phyloP scores from a whole-genome alignment of 176 grass and related monocot species.

The Pontederia crassipes region DNA sequence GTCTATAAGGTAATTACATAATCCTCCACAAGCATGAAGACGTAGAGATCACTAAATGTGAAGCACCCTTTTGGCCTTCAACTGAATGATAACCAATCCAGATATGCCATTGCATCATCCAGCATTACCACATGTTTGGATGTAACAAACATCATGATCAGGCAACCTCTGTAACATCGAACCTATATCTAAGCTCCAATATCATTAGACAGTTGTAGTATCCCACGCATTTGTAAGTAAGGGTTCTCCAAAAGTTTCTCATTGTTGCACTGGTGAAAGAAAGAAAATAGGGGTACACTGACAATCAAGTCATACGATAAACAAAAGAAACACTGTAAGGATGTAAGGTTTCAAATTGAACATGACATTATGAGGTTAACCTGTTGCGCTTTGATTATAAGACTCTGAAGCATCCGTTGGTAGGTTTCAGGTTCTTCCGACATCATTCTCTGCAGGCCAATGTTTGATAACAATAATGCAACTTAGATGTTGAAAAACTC shows the following conservation, averaged over 20 bases:
- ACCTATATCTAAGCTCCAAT: conserved; percentile 52
- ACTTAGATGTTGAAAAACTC: no score
- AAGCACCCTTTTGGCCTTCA: no score
- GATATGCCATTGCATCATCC: neutral
- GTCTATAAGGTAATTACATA: no score
- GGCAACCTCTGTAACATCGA: conserved; percentile 2
- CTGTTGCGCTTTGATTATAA: conserved; percentile 97
- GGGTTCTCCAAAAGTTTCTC: conserved; percentile 99
- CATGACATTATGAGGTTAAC: conserved; percentile 15
- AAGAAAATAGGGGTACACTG: conserved; percentile 9
- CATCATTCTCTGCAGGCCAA: conserved; percentile 79
- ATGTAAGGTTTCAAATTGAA: conserved; percentile 7
- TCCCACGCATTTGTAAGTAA: conserved; percentile 97
- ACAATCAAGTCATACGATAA: neutral
- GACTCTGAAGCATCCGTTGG: conserved; percentile 87
- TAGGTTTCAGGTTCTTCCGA: conserved; percentile 89
- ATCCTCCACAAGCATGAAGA: no score
- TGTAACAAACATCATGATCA: conserved; percentile 19
- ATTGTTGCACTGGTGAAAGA: conserved; percentile 59
- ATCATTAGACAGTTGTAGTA: conserved; percentile 84
- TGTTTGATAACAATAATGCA: neutral
- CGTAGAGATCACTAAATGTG: no score
- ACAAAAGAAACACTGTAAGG: neutral
- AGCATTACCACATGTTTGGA: neutral
- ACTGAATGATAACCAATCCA: no score